phyloP scores from a whole-genome alignment of 208 protist genomes.

The Trypanosoma brucei region DNA sequence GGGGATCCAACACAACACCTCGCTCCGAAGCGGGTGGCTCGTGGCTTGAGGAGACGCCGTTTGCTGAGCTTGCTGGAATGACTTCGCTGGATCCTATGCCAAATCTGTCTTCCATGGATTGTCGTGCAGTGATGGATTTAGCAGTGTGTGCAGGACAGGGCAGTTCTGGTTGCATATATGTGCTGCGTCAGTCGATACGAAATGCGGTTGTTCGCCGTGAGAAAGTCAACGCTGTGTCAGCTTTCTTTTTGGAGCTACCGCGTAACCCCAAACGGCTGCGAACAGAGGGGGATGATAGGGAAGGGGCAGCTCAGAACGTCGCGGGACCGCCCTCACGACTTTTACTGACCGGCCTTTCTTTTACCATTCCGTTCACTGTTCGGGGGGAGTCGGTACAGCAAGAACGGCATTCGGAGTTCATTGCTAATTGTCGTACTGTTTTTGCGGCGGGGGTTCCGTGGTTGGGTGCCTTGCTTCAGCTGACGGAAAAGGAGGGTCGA shows the following conservation, averaged over 20 bases:
- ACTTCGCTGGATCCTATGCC: constrained; percentile 58
- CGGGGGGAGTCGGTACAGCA: constrained; percentile 70
- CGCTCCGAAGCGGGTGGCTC: constrained; percentile 9
- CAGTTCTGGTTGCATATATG: constrained; percentile 39
- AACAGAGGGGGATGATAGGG: constrained; percentile 4
- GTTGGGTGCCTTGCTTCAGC: constrained; percentile 57
- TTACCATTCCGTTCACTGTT: constrained; percentile 75
- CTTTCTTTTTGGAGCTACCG: constrained; percentile 47
- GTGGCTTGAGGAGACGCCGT: constrained; percentile 60
- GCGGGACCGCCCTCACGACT: constrained; percentile 28
- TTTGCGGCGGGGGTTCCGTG: constrained; percentile 44
- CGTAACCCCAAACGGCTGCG: constrained; percentile 7
- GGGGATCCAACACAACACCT: background rate
- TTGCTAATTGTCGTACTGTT: constrained; percentile 45
- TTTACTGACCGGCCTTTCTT: constrained; percentile 60
- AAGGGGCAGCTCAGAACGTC: background rate
- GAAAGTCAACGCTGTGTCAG: constrained; percentile 68
- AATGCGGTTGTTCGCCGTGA: constrained; percentile 48
- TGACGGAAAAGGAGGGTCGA: constrained; percentile 65
- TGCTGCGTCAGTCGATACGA: constrained; percentile 68
- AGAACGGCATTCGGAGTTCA: constrained; percentile 53
- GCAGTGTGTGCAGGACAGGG: constrained; percentile 54
- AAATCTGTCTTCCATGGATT: constrained; percentile 23
- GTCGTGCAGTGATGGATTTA: constrained; percentile 54
- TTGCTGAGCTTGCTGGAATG: constrained; percentile 55